Evolutionary conservation across 2,329 filamentous ascomycete species (phyloP).

Genomic region (Chalara sp.): DNA sequence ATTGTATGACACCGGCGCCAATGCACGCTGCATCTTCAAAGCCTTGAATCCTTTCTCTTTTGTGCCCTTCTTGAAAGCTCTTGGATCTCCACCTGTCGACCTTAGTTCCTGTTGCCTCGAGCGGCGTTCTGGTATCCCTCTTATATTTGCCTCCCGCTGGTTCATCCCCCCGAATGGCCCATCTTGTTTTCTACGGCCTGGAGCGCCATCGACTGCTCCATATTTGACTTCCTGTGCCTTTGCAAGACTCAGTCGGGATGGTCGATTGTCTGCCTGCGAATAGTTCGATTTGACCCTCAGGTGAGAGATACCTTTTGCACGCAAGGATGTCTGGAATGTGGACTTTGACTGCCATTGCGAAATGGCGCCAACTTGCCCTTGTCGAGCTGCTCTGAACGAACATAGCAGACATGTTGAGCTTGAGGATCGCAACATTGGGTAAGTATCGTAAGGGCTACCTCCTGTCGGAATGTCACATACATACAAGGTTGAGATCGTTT

Average conservation of each 20-base stretch:
- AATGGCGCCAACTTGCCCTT: conserved; percentile 23
- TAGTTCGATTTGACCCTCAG: conserved; percentile 16
- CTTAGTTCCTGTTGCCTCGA: conserved; percentile 17
- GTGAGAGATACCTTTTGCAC: no score
- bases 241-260: conserved; percentile 22
- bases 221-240: conserved; percentile 15
- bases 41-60: conserved; percentile 54
- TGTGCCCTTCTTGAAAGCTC: conserved; percentile 27
- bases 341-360: conserved; percentile 18
- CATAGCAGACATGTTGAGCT: conserved; percentile 35
- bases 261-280: conserved; percentile 9
- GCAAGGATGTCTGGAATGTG: background rate
- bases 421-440: conserved; percentile 20
- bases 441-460: background rate
- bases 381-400: conserved; percentile 52
- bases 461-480: no score
- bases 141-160: conserved; percentile 38
- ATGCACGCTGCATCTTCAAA: conserved; percentile 84
- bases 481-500: no score
- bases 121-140: conserved; percentile 31
- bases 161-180: conserved; percentile 57
- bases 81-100: conserved; percentile 3
- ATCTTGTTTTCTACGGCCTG: conserved; percentile 34
- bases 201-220: conserved; percentile 13
- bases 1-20: conserved; percentile 72